These are phyloP conservation scores for Lactarius evosmus DNA, from an alignment of 768 basidiomycete genomes.

Conservation along the genomic window DNA sequence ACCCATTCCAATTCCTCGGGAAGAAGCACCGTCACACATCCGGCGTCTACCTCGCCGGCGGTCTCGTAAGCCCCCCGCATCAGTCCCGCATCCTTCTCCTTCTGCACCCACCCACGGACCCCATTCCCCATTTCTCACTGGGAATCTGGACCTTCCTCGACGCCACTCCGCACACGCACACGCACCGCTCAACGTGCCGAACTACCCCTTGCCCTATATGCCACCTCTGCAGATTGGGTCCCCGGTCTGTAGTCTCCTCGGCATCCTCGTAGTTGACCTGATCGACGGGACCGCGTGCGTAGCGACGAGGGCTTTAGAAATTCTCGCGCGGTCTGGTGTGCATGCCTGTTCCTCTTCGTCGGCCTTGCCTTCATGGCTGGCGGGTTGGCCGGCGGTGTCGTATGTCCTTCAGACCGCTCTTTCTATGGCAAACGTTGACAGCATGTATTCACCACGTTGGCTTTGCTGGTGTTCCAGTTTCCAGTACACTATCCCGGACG, in stretches of 20 bases:
- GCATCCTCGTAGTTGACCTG: constrained; percentile 87
- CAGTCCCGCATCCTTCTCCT: constrained; percentile 9
- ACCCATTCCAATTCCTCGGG: constrained; percentile 61
- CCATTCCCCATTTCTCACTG: constrained; percentile 77
- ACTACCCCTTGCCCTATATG: constrained; percentile 70
- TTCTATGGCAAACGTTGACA: not conserved
- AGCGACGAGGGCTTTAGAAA: constrained; percentile 81
- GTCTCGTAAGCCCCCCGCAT: constrained; percentile 72
- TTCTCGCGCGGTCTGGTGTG: constrained; percentile 84
- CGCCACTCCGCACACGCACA: constrained; percentile 85
- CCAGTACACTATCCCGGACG: constrained; percentile 77
- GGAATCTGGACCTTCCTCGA: constrained; percentile 96
- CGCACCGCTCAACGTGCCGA: constrained; percentile 66
- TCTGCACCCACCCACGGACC: too few relatives aligned
- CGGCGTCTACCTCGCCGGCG: constrained; percentile 90
- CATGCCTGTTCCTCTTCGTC: constrained; percentile 85
- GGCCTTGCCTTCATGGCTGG: constrained; percentile 98
- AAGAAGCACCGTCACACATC: constrained; percentile 71
- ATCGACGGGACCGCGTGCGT: constrained; percentile 87
- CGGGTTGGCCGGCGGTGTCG: constrained; percentile 94
- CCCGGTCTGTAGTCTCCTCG: constrained; percentile 90
- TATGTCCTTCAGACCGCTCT: constrained; percentile 42
- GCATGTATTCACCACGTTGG: constrained; percentile 43
- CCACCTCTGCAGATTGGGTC: constrained; percentile 95
- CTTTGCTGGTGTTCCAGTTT: constrained; percentile 82